A percentile compares a stretch with the other conserved stretches of the same genome.
Evolutionary conservation across 805 yeast species (phyloP).

Genomic region (Spathaspora passalidarum): DNA sequence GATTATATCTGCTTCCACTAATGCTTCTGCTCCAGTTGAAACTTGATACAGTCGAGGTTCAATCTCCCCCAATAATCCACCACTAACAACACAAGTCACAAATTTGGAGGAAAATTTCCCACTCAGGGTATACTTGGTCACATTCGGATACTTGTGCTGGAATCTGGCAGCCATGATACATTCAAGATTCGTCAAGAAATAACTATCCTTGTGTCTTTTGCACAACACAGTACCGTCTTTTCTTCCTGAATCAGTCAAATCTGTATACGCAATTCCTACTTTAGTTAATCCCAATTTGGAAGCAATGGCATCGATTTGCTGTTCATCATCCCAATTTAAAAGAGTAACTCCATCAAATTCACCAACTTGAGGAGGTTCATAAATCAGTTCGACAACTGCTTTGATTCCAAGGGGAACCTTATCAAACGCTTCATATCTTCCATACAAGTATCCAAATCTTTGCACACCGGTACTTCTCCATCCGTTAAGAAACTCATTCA

Average conservation of each 20-base stretch:
- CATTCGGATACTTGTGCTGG: constrained; percentile 65
- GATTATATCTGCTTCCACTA: constrained; percentile 81
- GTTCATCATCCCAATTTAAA: constrained; percentile 54
- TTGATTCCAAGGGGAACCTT: constrained; percentile 90
- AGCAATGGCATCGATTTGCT: constrained; percentile 53
- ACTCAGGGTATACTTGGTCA: constrained; percentile 57
- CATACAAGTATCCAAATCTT: constrained; percentile 82
- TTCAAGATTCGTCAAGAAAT: constrained; percentile 86
- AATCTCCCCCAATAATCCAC: constrained; percentile 84
- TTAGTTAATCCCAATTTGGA: constrained; percentile 57
- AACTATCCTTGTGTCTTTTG: constrained; percentile 89
- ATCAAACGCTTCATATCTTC: constrained; percentile 73
- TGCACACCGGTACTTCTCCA: constrained; percentile 92
- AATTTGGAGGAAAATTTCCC: constrained; percentile 82
- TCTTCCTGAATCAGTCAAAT: constrained; percentile 79
- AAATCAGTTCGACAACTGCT: constrained; percentile 90
- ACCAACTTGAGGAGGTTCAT: constrained; percentile 87
- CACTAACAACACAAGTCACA: constrained; percentile 89
- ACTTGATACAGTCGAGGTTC: constrained; percentile 92
- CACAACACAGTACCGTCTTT: constrained; percentile 89
- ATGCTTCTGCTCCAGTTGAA: constrained; percentile 79
- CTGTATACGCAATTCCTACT: constrained; percentile 87
- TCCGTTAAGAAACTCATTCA: constrained; percentile 80
- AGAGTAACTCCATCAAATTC: constrained; percentile 81
- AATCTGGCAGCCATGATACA: constrained; percentile 76